phyloP scores from a whole-genome alignment of 2,329 filamentous ascomycete genomes.

The Diaporthe velutina region DNA sequence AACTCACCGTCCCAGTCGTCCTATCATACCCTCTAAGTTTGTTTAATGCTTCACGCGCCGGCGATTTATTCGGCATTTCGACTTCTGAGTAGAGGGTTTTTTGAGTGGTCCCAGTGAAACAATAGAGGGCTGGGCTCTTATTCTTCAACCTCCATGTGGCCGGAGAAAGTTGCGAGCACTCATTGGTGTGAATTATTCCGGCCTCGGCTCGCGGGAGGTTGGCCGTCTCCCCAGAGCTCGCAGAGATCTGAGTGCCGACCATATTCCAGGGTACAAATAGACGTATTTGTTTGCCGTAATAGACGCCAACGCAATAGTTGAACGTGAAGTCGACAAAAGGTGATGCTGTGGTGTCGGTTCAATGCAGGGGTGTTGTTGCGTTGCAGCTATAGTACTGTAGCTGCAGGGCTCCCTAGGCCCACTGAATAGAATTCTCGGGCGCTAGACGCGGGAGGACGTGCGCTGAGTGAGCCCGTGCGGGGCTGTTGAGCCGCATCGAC shows the following conservation, averaged over 20 bases:
- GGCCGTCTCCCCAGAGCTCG: neutral
- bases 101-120: neutral
- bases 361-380: neutral
- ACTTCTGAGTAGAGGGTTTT: neutral
- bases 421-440: neutral
- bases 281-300: too few species aligned
- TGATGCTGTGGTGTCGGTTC: neutral
- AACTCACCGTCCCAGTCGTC: neutral
- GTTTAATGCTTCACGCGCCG: too few species aligned
- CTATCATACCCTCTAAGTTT: neutral
- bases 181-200: neutral
- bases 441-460: conserved; percentile 24
- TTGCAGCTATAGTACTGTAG: too few species aligned
- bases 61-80: neutral
- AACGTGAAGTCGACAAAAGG: neutral
- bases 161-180: neutral
- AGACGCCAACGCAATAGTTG: neutral
- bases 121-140: too few species aligned
- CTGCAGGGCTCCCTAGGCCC: neutral
- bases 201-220: neutral
- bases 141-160: neutral
- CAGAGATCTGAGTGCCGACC: neutral
- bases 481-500: conserved; percentile 25
- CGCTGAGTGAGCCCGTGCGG: conserved; percentile 1
- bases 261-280: neutral